Base-by-base conservation (phyloP, 2,329 filamentous ascomycete genomes). In the Ceratocystis eucalypticola region DNA sequence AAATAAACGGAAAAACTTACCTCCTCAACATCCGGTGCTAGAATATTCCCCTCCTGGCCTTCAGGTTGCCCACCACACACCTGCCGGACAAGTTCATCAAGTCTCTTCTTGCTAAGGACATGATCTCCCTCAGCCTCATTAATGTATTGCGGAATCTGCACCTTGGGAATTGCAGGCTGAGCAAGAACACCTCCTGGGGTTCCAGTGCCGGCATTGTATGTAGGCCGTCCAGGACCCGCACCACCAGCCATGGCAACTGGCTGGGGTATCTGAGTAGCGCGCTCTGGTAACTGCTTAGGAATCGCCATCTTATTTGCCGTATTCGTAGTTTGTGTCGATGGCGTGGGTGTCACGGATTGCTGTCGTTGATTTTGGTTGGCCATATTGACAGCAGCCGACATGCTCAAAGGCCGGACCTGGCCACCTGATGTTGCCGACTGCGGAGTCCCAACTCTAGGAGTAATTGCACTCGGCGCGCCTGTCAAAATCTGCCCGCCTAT, bases 21-120 rank as follows among this genome's bases (percentile, higher is more conserved):
- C 82, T 97, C 93, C 83, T 99, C 94, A 62, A 96, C 93, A 71
- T 97, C 94, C 0, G 94, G 90, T 33, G 90, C 90, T 70, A 97
- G 78, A 46, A 87, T 83, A 73, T 93, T 90, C 68, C 85, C 86
- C 70, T 89, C 88, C 61, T 84, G 82, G n/a, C 83, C 80, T 69
- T 89, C 87, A 0, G 84, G 83, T 30, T 85, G 86, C 8, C 88
- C 88, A 65, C 92, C 92, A 45, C 91, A 96, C 68, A 97, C 91
- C 76, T 97, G 93, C 63, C 92, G 85, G 7, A 97, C 92, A 46
- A 99, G 82, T 74, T 96, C 93, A 73, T 99, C 92, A 50, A 99
- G 82, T 78, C 96, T 97, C 78, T 96, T 95, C 83, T 96, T 96
- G 78, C 88, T 95, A n/a, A 99, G 80, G 0, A 99, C 88, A 55